Base-by-base conservation (phyloP, 345 rosid species). In the Odontarrhena argentea region DNA sequence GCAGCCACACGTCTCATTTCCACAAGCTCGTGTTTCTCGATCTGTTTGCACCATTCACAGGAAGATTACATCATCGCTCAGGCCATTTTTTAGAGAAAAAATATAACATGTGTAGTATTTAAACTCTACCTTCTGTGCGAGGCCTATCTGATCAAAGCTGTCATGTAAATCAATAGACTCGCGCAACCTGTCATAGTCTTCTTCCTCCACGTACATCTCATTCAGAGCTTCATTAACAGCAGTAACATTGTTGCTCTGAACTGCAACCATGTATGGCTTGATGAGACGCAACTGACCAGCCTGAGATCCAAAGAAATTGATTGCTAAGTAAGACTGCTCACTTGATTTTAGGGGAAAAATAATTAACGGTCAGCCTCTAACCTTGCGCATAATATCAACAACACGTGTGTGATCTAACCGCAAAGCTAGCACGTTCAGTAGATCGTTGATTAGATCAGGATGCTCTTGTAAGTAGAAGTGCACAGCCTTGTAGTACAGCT, bases 1-100 rank as follows among this genome's bases (percentile, higher is more conserved):
- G 99, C 97, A 70, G 97, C 97, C 67, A 93, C 98, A n/a, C 98
- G 97, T 72, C 98, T 86, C 97, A 93, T 93, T 77, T 93, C 98
- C 63, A 93, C 85, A 68, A 93, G 97, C 83, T 93, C 98, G 35
- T 93, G 98, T 74, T 93, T 93, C 91, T 93, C 98, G 54, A 90
- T 88, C 98, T 93, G 86, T 55, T 61, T 24, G 26, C 40, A 56
- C 36, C 71, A 62, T 59, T 44, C 59, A 63, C 57, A 64, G 56
- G 52, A 54, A 47, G 34, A 10, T 61, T 61, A 74, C 26, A 26
- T 36, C 13, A 50, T 15, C 6, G 9, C 48, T 26, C 35, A 37
- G 14, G 24, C 44, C 37, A 34, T 52, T 10, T 4, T 10, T 28
- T 18, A 28, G 13, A 44, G 28, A 24, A 11, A 59, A 50, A 11